These are phyloP conservation scores for Pezicula rhizophila DNA, from an alignment of 2,329 filamentous ascomycete genomes.

Conservation along the genomic window DNA sequence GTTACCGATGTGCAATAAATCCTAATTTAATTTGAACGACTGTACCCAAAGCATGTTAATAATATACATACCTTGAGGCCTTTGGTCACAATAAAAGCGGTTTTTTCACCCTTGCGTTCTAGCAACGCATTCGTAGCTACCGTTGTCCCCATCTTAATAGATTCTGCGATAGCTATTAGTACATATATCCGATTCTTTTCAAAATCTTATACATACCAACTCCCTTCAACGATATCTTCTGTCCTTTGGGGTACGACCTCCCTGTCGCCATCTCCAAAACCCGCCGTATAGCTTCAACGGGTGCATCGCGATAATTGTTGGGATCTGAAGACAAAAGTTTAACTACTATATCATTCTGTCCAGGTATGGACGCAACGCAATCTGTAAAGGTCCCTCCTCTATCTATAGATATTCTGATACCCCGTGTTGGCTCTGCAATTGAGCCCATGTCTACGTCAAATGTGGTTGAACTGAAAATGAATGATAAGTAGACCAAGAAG, in stretches of 20 bases:
- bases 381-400: conserved; percentile 69
- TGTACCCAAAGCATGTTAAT: not conserved
- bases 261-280: conserved; percentile 54
- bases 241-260: conserved; percentile 53
- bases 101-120: conserved; percentile 65
- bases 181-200: too few species aligned
- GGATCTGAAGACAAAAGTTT: conserved; percentile 70
- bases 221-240: conserved; percentile 46
- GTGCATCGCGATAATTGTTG: conserved; percentile 59
- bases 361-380: conserved; percentile 53
- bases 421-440: not conserved
- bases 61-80: conserved; percentile 44
- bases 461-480: not conserved
- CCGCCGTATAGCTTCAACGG: conserved; percentile 59
- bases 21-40: conserved; percentile 56
- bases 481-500: not conserved
- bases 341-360: conserved; percentile 49
- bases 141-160: conserved; percentile 72
- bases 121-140: conserved; percentile 69
- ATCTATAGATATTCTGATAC: conserved; percentile 11
- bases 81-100: conserved; percentile 64
- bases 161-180: conserved; percentile 21
- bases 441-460: not conserved
- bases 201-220: not conserved
- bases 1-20: conserved; percentile 65